A percentile compares a stretch with the other conserved stretches of the same genome.
phyloP scores from a whole-genome alignment of 495 filamentous ascomycete genomes.

The Oleoguttula mirabilis region DNA sequence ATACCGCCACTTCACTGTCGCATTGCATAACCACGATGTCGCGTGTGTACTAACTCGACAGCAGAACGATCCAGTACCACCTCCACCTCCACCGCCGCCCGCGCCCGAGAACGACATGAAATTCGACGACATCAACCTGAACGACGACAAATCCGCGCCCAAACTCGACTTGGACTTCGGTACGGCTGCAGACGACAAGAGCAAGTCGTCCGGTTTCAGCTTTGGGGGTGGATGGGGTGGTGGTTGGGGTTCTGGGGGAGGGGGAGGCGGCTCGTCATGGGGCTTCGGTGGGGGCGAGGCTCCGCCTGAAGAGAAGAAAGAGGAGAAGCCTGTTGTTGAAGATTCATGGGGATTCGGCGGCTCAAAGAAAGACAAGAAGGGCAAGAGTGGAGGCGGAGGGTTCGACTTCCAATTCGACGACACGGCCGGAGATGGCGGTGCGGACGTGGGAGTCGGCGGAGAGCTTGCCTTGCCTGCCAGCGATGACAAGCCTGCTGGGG shows the following conservation, averaged over 20 bases:
- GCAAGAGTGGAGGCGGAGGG: slow-evolving; percentile 8
- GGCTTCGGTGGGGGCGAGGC: slow-evolving; percentile 12
- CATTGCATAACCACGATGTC: neutral
- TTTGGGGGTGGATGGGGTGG: slow-evolving; percentile 21
- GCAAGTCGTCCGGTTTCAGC: slow-evolving; percentile 22
- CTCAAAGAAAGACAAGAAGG: slow-evolving; percentile 18
- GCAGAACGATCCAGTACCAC: slow-evolving; percentile 19
- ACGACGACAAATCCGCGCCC: slow-evolving; percentile 20
- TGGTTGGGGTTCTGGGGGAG: slow-evolving; percentile 18
- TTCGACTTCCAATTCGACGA: slow-evolving; percentile 19
- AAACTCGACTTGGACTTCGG: slow-evolving; percentile 23
- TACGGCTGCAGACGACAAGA: slow-evolving; percentile 3
- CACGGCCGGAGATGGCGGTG: slow-evolving; percentile 2
- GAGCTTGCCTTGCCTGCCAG: slow-evolving; percentile 1
- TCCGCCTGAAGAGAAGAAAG: slow-evolving; percentile 17
- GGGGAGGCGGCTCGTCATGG: slow-evolving; percentile 11
- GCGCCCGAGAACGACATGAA: slow-evolving; percentile 19
- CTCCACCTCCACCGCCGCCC: slow-evolving; percentile 14
- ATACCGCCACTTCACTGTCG: neutral
- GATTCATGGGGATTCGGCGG: slow-evolving; percentile 9
- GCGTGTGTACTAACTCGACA: slow-evolving; percentile 3
- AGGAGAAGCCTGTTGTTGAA: slow-evolving; percentile 8
- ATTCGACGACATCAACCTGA: slow-evolving; percentile 22
- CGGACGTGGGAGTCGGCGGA: neutral
- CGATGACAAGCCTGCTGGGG: slow-evolving; percentile 7